Base-by-base conservation (phyloP, 495 filamentous ascomycete species). In the Penicillium silybi region DNA sequence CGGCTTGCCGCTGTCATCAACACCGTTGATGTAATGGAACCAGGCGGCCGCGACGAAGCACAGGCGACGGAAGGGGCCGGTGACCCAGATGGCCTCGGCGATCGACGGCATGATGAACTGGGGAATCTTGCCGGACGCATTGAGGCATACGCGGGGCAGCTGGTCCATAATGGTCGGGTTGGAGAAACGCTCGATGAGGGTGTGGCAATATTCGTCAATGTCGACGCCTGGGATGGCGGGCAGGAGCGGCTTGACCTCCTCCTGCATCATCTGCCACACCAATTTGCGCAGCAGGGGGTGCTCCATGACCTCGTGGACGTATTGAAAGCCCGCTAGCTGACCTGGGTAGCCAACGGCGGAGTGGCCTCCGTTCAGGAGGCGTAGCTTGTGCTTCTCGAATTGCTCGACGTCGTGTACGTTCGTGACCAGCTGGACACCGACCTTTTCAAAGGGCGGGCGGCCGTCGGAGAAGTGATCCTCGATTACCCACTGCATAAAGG, bases 51-150 rank as follows among this genome's bases (percentile, higher is more conserved):
- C 68, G 40, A 69, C 61, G 54, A 75, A 77, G 56, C 67, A 72
- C 41, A 77, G 63, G 7, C 70, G 68, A 9, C 70, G 68, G 67
- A 77, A 73, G 2, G 72, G 71, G n/a, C 65, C 68, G 13, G 56
- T 67, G 0, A 63, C 68, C 71, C 69, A 72, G 48, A 77, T 77
- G 6, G 66, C 66, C 59, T 77, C 74, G 48, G 74, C 74, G 47
- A 77, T 71, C 2, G 72, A 72, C 7, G 74, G 74, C 72, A 77
- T 76, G 57, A 76, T 76, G 53, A 77, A 77, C 57, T 77, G 74
- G 2, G 74, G 74, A 50, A 77, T 70, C 67, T 77, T 77, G 63
- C 74, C 72, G 4, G 74, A 72, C 16, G 64, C 74, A 44, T 73
- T 73, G 44, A 74, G 63, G 27, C 70, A 71, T 58, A 77, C 63